These are phyloP conservation scores for Ceratocystis smalleyi DNA, from an alignment of 2,329 filamentous ascomycete genomes.

Conservation along the genomic window DNA sequence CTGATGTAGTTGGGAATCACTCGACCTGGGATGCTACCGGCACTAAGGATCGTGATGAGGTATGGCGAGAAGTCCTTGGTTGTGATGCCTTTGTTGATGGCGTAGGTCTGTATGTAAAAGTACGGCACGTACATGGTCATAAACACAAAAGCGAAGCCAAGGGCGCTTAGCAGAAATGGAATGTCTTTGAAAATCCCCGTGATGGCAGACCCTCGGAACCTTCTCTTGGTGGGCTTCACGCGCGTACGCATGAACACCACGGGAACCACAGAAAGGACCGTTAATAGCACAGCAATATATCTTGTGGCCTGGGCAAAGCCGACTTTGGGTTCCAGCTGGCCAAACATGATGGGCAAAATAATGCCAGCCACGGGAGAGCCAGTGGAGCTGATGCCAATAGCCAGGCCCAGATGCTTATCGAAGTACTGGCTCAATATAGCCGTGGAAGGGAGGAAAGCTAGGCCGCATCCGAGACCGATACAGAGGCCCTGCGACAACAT, in stretches of 20 bases:
- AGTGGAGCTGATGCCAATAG: slow-evolving; percentile 23
- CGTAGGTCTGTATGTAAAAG: slow-evolving; percentile 32
- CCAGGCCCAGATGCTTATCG: slow-evolving; percentile 22
- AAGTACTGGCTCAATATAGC: slow-evolving; percentile 30
- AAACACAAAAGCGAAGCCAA: slow-evolving; percentile 28
- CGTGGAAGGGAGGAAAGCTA: slow-evolving; percentile 25
- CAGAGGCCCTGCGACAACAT: slow-evolving; percentile 28
- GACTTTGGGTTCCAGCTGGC: slow-evolving; percentile 31
- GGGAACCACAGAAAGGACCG: slow-evolving; percentile 27
- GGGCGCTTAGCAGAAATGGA: slow-evolving; percentile 26
- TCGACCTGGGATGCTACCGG: slow-evolving; percentile 31
- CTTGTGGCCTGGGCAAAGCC: slow-evolving; percentile 40
- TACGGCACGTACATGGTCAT: slow-evolving; percentile 34
- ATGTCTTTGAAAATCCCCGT: slow-evolving; percentile 22
- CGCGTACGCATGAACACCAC: slow-evolving; percentile 27
- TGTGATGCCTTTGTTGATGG: slow-evolving; percentile 28
- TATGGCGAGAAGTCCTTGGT: slow-evolving; percentile 26
- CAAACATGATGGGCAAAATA: slow-evolving; percentile 25
- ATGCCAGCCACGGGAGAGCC: slow-evolving; percentile 29
- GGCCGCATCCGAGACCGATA: slow-evolving; percentile 26
- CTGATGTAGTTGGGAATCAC: slow-evolving; percentile 31
- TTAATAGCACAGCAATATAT: slow-evolving; percentile 30
- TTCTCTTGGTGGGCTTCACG: slow-evolving; percentile 21
- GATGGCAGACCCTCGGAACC: slow-evolving; percentile 18
- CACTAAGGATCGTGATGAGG: slow-evolving; percentile 31